Conservation (phyloP, 768 basidiomycete species). For the Boletus subcaerulescens region DNA sequence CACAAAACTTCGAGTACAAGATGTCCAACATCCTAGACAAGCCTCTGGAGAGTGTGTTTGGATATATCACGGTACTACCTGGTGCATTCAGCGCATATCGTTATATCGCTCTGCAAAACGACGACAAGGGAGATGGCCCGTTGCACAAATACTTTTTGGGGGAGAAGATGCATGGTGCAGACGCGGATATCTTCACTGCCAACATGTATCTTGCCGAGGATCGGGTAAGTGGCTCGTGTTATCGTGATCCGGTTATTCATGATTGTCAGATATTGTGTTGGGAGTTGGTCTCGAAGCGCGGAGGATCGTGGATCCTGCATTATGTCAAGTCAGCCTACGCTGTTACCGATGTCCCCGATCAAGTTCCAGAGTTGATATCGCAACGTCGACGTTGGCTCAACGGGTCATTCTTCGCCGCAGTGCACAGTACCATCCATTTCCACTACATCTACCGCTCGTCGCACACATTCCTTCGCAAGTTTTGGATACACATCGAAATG, state of each 20-base stretch:
- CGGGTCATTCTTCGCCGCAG: slow-evolving; percentile 96
- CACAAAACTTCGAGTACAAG: slow-evolving; percentile 95
- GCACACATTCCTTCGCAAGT: slow-evolving; percentile 77
- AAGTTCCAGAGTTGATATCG: slow-evolving; percentile 91
- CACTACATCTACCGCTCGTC: slow-evolving; percentile 92
- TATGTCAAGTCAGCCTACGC: slow-evolving; percentile 96
- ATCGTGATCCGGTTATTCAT: slow-evolving; percentile 1
- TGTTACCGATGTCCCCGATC: slow-evolving; percentile 90
- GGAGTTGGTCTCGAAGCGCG: slow-evolving; percentile 95
- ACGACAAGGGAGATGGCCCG: slow-evolving; percentile 77
- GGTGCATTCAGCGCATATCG: slow-evolving; percentile 92
- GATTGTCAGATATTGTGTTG: slow-evolving; percentile 81
- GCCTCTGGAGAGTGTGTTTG: slow-evolving; percentile 85
- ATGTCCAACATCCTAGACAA: slow-evolving; percentile 93
- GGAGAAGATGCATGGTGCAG: slow-evolving; percentile 89
- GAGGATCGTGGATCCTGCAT: slow-evolving; percentile 87
- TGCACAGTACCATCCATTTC: slow-evolving; percentile 91
- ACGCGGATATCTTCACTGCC: slow-evolving; percentile 89
- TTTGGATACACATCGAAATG: slow-evolving; percentile 94
- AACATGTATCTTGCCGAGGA: slow-evolving; percentile 97
- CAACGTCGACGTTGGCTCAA: slow-evolving; percentile 97
- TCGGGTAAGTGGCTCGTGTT: slow-evolving; percentile 43
- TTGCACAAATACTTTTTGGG: slow-evolving; percentile 96
- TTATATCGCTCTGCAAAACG: slow-evolving; percentile 90
- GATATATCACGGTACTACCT: slow-evolving; percentile 92